Conservation (phyloP, 192 early-diverging fungal species). For the Coemansia sp. region DNA sequence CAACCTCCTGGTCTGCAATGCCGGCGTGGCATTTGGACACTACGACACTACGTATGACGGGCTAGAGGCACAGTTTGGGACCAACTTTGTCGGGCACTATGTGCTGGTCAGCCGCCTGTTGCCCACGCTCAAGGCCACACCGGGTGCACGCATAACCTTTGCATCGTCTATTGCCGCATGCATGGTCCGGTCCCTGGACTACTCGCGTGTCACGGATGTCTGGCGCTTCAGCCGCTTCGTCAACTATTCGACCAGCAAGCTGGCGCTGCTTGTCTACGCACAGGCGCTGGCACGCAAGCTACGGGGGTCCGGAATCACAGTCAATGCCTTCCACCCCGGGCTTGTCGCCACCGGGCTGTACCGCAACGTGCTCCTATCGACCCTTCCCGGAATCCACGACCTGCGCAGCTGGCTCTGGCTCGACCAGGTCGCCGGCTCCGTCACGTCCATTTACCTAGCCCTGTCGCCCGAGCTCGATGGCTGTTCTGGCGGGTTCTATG, state of each 20-base stretch:
- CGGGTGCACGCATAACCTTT: conserved; percentile 47
- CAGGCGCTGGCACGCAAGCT: conserved; percentile 48
- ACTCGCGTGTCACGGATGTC: conserved; percentile 40
- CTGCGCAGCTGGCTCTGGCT: conserved; percentile 36
- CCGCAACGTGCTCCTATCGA: conserved; percentile 31
- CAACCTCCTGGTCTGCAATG: conserved; percentile 51
- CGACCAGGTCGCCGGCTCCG: conserved; percentile 25
- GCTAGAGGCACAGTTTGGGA: conserved; percentile 59
- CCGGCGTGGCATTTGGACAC: conserved; percentile 55
- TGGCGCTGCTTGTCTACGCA: conserved; percentile 51
- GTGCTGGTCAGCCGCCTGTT: conserved; percentile 44
- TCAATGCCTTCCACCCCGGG: conserved; percentile 57
- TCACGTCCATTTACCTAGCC: conserved; percentile 28
- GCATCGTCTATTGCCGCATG: conserved; percentile 48
- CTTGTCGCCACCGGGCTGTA: conserved; percentile 50
- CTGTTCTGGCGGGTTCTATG: conserved; percentile 34
- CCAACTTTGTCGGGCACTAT: conserved; percentile 59
- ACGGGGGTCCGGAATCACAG: conserved; percentile 30
- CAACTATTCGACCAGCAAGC: conserved; percentile 56
- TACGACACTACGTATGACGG: conserved; percentile 58
- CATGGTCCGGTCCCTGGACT: conserved; percentile 40
- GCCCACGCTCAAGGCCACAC: conserved; percentile 30
- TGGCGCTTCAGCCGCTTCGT: conserved; percentile 48
- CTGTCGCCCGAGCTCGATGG: conserved; percentile 29
- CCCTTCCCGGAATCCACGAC: conserved; percentile 35